These are phyloP conservation scores for Paecilomyces dactylethromorphus DNA, from an alignment of 2,329 filamentous ascomycete genomes.

Conservation along the genomic window DNA sequence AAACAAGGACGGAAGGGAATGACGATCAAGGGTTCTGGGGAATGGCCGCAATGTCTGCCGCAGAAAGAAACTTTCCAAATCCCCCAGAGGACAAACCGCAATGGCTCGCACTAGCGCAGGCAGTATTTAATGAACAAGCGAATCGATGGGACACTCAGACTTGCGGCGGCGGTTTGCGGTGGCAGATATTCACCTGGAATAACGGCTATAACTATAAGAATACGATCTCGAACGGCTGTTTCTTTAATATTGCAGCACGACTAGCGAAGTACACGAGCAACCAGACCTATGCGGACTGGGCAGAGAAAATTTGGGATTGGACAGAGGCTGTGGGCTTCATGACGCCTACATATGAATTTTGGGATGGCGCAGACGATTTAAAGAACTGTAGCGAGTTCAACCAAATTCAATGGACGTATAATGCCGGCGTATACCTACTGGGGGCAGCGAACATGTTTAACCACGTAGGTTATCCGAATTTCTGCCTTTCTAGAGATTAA, in stretches of 20 bases:
- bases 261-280: conserved; percentile 62
- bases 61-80: conserved; percentile 38
- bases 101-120: conserved; percentile 56
- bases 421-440: conserved; percentile 52
- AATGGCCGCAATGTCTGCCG: conserved; percentile 50
- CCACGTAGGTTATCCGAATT: conserved; percentile 33
- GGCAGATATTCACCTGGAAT: conserved; percentile 76
- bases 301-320: conserved; percentile 59
- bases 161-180: conserved; percentile 68
- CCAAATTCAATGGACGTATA: conserved; percentile 60
- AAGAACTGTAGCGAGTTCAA: conserved; percentile 57
- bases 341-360: conserved; percentile 5
- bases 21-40: conserved; percentile 56
- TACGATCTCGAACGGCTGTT: conserved; percentile 70
- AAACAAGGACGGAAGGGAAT: conserved; percentile 42
- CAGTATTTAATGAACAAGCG: conserved; percentile 66
- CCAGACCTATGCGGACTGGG: conserved; percentile 57
- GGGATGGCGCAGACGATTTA: conserved; percentile 36
- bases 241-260: conserved; percentile 74
- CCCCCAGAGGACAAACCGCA: conserved; percentile 13
- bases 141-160: conserved; percentile 61
- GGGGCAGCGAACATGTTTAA: conserved; percentile 66
- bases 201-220: conserved; percentile 80
- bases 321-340: conserved; percentile 29
- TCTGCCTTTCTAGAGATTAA: background rate